These are phyloP conservation scores for Alisma plantagoaquatica DNA, from an alignment of 106 monocot species.

Conservation along the genomic window DNA sequence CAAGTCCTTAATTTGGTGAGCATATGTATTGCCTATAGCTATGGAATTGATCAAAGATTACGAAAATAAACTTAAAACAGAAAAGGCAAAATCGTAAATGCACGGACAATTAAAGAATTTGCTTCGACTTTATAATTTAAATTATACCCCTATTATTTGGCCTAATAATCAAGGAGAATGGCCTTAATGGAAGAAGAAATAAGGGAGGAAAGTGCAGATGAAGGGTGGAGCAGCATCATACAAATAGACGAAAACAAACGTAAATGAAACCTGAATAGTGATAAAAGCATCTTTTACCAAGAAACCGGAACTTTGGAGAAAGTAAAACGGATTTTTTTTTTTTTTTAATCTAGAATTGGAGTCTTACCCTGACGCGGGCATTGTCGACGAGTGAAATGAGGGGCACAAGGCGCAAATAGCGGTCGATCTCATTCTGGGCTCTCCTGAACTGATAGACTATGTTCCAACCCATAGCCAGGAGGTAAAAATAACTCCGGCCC, in stretches of 20 bases:
- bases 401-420: constrained; percentile 45
- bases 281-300: background rate
- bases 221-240: background rate
- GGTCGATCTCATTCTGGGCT: constrained; percentile 69
- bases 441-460: constrained; percentile 64
- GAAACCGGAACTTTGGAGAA: background rate
- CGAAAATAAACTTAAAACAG: too few relatives aligned
- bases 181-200: background rate
- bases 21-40: too few relatives aligned
- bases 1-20: too few relatives aligned
- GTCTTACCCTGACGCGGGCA: constrained; percentile 43
- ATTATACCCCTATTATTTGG: too few relatives aligned
- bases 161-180: too few relatives aligned
- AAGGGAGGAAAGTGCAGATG: background rate
- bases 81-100: too few relatives aligned
- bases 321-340: constrained; percentile 2
- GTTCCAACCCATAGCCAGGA: constrained; percentile 63
- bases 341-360: too few relatives aligned
- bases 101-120: too few relatives aligned
- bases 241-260: background rate
- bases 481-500: constrained; percentile 48
- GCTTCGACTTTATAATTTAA: too few relatives aligned
- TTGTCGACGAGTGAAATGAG: constrained; percentile 68
- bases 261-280: background rate
- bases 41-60: too few relatives aligned